Evolutionary conservation across 371 early-diverging fungal species (phyloP).

Genomic region (Mortierella sp.): DNA sequence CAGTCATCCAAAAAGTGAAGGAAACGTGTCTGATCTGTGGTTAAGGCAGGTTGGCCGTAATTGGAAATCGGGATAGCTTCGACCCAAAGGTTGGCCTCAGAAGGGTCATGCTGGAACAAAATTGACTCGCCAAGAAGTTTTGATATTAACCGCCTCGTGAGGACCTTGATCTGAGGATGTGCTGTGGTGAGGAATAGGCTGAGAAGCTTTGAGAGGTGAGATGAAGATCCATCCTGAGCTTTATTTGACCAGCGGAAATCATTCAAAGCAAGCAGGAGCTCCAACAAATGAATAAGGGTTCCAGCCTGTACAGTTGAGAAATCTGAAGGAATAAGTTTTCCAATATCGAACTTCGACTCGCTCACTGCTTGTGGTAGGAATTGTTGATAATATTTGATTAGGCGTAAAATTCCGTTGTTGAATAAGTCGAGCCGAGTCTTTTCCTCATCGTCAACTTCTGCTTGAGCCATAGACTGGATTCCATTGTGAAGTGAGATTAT

Average conservation of each 20-base stretch:
- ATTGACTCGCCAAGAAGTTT: constrained; percentile 70
- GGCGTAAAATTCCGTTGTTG: constrained; percentile 66
- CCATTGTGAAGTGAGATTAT: constrained; percentile 68
- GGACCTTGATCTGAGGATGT: constrained; percentile 61
- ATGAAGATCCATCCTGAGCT: constrained; percentile 59
- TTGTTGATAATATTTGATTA: constrained; percentile 78
- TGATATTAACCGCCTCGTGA: constrained; percentile 64
- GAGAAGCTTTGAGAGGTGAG: constrained; percentile 72
- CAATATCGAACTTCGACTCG: constrained; percentile 80
- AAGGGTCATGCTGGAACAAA: constrained; percentile 73
- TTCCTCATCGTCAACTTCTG: constrained; percentile 36
- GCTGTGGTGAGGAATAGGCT: constrained; percentile 68
- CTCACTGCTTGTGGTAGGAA: constrained; percentile 74
- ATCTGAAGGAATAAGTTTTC: constrained; percentile 80
- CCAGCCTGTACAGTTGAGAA: constrained; percentile 67
- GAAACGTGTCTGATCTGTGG: constrained; percentile 59
- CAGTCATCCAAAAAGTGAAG: constrained; percentile 78
- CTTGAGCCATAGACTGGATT: constrained; percentile 19
- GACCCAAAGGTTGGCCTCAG: constrained; percentile 75
- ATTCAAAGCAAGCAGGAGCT: constrained; percentile 68
- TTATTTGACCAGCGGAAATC: constrained; percentile 81
- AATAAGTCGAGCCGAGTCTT: constrained; percentile 60
- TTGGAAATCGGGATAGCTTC: constrained; percentile 64
- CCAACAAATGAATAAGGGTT: constrained; percentile 70
- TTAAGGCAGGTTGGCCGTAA: constrained; percentile 36